Evolutionary conservation across 1,284 basidiomycete genomes (phyloP).

Genomic region (Cryptococcus floricola): DNA sequence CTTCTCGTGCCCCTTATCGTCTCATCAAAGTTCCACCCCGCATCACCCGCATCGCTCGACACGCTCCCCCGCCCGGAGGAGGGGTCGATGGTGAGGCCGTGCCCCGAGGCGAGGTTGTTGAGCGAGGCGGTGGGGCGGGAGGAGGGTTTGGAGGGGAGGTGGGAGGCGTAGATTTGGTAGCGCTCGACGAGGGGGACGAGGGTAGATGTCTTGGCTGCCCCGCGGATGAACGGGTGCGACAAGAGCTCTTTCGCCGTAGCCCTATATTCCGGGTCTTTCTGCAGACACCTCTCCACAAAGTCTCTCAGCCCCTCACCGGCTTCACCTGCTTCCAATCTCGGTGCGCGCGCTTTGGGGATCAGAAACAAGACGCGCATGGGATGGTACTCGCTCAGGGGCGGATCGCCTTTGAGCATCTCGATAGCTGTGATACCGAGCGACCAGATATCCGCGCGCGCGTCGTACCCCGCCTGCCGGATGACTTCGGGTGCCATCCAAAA

Average conservation of each 20-base stretch:
- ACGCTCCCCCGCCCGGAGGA: constrained; percentile 54
- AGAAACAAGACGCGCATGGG: constrained; percentile 87
- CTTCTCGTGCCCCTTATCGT: constrained; percentile 60
- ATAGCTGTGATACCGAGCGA: constrained; percentile 91
- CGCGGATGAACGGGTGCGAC: constrained; percentile 84
- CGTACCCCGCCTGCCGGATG: constrained; percentile 94
- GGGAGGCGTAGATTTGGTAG: constrained; percentile 51
- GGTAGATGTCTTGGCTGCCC: constrained; percentile 72
- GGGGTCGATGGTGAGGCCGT: constrained; percentile 20
- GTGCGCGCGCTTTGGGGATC: constrained; percentile 85
- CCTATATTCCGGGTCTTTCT: constrained; percentile 77
- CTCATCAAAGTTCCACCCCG: constrained; percentile 78
- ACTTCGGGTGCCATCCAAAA: constrained; percentile 99
- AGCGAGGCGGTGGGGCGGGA: constrained; percentile 22
- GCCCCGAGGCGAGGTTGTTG: constrained; percentile 28
- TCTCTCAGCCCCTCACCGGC: constrained; percentile 87
- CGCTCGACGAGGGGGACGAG: constrained; percentile 83
- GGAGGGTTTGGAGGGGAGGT: constrained; percentile 11
- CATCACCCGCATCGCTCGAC: constrained; percentile 65
- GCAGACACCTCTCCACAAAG: constrained; percentile 84
- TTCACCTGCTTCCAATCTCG: constrained; percentile 64
- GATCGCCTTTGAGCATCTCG: constrained; percentile 92
- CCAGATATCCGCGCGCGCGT: constrained; percentile 96
- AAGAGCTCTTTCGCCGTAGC: constrained; percentile 87
- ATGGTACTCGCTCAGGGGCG: constrained; percentile 81